Conservation (phyloP, 768 basidiomycete species). For the Termitomyces sp. region DNA sequence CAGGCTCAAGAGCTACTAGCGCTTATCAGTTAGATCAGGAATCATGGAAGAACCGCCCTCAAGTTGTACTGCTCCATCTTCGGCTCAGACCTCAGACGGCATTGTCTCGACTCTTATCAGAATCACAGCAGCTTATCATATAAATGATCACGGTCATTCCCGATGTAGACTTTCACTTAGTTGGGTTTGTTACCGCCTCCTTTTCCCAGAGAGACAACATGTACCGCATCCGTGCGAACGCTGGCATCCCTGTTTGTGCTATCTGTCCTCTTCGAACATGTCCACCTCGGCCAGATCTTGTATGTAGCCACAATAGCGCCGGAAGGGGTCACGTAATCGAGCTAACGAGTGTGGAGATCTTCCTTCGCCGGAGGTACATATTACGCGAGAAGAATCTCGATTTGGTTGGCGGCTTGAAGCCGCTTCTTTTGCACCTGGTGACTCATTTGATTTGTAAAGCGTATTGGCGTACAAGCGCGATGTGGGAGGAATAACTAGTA, state of each 20-base stretch:
- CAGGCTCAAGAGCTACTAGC: too few relatives aligned
- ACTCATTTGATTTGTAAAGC: not conserved
- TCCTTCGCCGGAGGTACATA: not conserved
- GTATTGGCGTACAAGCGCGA: not conserved
- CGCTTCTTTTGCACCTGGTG: not conserved
- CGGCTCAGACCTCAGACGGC: too few relatives aligned
- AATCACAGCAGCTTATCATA: not conserved
- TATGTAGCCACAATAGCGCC: not conserved
- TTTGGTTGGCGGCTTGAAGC: not conserved
- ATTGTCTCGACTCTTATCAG: not conserved
- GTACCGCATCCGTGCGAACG: not conserved
- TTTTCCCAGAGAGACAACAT: not conserved
- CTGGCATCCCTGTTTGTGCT: not conserved
- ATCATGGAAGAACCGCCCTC: too few relatives aligned
- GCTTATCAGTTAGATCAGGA: too few relatives aligned
- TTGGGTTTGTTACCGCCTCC: not conserved
- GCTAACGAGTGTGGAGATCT: not conserved
- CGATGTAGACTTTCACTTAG: not conserved
- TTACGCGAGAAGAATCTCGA: not conserved
- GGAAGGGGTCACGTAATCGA: not conserved
- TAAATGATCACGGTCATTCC: not conserved
- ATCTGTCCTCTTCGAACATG: not conserved
- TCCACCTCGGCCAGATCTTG: not conserved
- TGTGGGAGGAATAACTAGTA: not conserved
- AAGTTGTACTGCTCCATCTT: too few relatives aligned